These are phyloP conservation scores for Leucaena leucocephala DNA, from an alignment of 306 rosid species.

Conservation along the genomic window DNA sequence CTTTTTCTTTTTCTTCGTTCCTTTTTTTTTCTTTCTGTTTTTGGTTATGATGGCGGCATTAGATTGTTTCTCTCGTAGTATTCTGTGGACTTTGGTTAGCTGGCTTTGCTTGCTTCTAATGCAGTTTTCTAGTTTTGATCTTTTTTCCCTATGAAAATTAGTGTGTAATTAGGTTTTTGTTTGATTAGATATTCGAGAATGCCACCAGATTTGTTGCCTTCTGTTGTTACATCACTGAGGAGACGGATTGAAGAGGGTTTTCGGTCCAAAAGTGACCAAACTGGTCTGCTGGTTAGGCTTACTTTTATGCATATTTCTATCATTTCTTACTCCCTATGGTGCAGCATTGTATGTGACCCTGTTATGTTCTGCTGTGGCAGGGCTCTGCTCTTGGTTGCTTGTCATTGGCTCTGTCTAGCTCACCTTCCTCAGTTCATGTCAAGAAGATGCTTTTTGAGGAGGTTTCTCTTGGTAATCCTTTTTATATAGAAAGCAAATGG, in stretches of 20 bases:
- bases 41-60: neutral
- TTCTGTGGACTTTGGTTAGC: neutral
- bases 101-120: slow-evolving; percentile 6
- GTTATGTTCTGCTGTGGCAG: slow-evolving; percentile 47
- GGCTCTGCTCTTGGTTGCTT: slow-evolving; percentile 82
- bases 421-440: slow-evolving; percentile 69
- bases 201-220: slow-evolving; percentile 80
- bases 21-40: neutral
- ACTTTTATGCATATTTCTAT: slow-evolving; percentile 16
- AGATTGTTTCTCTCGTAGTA: neutral
- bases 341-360: slow-evolving; percentile 8
- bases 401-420: slow-evolving; percentile 67
- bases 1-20: neutral
- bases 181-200: slow-evolving; percentile 82
- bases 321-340: slow-evolving; percentile 15
- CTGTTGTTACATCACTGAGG: slow-evolving; percentile 63
- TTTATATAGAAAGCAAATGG: slow-evolving; percentile 11
- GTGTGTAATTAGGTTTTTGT: slow-evolving; percentile 30
- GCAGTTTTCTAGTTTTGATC: slow-evolving; percentile 10
- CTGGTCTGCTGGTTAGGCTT: slow-evolving; percentile 74
- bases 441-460: slow-evolving; percentile 69
- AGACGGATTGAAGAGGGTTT: slow-evolving; percentile 75
- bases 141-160: slow-evolving; percentile 30
- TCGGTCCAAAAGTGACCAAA: slow-evolving; percentile 67
- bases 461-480: slow-evolving; percentile 60